A percentile compares a stretch with the other conserved stretches of the same genome.
These are phyloP conservation scores for Colletotrichum orchidophilum DNA, from an alignment of 2,329 filamentous ascomycete genomes.

Conservation along the genomic window DNA sequence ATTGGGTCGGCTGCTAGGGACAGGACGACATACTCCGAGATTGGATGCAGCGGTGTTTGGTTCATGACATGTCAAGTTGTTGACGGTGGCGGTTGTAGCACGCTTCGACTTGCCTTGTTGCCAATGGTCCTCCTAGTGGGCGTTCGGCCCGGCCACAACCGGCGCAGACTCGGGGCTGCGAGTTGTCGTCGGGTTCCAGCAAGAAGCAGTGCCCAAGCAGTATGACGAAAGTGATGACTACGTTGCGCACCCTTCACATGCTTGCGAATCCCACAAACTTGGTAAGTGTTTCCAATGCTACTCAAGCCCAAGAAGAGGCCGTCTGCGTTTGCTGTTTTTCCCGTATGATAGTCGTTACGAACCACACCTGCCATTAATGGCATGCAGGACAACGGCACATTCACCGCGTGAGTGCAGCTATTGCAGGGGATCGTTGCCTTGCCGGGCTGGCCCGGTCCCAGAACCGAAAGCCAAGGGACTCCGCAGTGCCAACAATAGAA, in stretches of 20 bases:
- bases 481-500: slow-evolving; percentile 33
- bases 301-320: neutral
- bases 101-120: neutral
- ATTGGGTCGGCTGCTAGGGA: neutral
- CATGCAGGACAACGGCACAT: slow-evolving; percentile 21
- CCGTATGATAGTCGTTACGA: slow-evolving; percentile 7
- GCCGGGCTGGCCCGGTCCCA: slow-evolving; percentile 20
- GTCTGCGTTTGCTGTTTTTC: neutral
- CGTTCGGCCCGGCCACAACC: neutral
- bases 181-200: neutral
- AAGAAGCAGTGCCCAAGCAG: neutral
- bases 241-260: neutral
- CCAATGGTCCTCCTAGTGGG: neutral
- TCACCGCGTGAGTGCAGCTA: neutral
- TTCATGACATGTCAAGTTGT: neutral
- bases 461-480: slow-evolving; percentile 15
- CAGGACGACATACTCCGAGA: neutral
- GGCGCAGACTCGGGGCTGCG: neutral
- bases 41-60: neutral
- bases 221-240: neutral
- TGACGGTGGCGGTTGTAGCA: neutral
- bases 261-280: neutral
- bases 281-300: neutral
- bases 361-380: neutral
- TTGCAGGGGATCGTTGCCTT: slow-evolving; percentile 27